Percentiles rank a stretch among this genome's conserved stretches.
phyloP scores from a whole-genome alignment of 202 grass and related monocot genomes.

The Saccharum hybrid region DNA sequence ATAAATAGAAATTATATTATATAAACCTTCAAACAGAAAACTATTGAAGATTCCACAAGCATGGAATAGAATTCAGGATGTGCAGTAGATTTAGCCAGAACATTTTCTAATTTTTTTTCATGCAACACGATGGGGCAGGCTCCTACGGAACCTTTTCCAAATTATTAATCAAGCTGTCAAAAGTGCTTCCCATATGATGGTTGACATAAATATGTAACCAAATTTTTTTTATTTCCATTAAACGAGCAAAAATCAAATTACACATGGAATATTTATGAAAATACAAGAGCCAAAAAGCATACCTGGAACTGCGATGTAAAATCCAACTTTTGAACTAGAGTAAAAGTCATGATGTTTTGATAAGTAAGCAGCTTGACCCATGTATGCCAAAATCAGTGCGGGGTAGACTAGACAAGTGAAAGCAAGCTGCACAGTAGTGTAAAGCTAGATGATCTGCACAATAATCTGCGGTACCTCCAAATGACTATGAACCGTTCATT shows the following conservation, averaged over 20 bases:
- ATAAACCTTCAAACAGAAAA: background rate
- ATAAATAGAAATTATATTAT: background rate
- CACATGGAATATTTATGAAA: background rate
- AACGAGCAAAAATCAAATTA: background rate
- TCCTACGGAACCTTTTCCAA: background rate
- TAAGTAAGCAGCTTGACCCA: constrained; percentile 94
- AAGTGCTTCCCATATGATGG: background rate
- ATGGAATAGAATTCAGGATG: background rate
- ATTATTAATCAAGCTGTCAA: background rate
- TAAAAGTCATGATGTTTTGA: constrained; percentile 81
- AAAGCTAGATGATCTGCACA: constrained; percentile 33
- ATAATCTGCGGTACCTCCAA: background rate
- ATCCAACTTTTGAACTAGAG: constrained; percentile 82
- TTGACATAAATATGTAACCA: background rate
- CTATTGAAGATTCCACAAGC: background rate
- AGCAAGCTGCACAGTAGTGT: constrained; percentile 57
- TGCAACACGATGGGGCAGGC: background rate
- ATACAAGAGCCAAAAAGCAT: constrained; percentile 24
- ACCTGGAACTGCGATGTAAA: constrained; percentile 95
- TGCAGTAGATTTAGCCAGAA: background rate
- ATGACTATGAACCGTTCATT: too few species aligned
- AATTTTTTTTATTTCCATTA: background rate
- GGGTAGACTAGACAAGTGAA: constrained; percentile 90
- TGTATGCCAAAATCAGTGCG: constrained; percentile 85
- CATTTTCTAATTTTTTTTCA: background rate